Evolutionary conservation across 768 basidiomycete species (phyloP).

Genomic region (Boletus edulis): DNA sequence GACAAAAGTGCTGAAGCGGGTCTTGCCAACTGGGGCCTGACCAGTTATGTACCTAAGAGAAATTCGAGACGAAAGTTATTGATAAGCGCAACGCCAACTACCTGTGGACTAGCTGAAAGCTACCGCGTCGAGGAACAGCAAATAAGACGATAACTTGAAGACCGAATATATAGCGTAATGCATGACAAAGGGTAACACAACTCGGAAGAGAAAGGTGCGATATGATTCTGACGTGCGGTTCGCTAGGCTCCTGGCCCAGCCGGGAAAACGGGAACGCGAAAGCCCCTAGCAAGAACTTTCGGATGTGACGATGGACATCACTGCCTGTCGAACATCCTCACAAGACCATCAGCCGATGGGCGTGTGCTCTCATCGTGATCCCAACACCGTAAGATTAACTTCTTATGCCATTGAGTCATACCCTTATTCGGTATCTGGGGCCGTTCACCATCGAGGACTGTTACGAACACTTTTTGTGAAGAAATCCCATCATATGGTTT

Average conservation of each 20-base stretch:
- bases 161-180: no score
- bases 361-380: constrained; percentile 12
- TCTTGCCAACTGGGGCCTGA: no score
- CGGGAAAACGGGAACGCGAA: not conserved
- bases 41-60: no score
- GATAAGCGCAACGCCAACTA: no score
- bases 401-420: constrained; percentile 1
- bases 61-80: no score
- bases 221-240: not conserved
- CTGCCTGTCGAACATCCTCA: not conserved
- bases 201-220: not conserved
- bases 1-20: no score
- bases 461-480: not conserved
- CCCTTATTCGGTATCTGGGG: constrained; percentile 12
- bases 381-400: constrained; percentile 19
- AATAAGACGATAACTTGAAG: no score
- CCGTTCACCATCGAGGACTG: constrained; percentile 5
- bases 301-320: not conserved
- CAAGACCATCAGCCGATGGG: constrained; percentile 13
- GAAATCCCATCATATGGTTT: constrained; percentile 16
- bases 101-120: no score
- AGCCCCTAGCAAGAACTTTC: not conserved
- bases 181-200: not conserved
- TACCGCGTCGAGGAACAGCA: no score
- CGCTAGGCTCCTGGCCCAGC: constrained; percentile 1